phyloP scores from a whole-genome alignment of 306 rosid genomes.

The Prunus davidiana region DNA sequence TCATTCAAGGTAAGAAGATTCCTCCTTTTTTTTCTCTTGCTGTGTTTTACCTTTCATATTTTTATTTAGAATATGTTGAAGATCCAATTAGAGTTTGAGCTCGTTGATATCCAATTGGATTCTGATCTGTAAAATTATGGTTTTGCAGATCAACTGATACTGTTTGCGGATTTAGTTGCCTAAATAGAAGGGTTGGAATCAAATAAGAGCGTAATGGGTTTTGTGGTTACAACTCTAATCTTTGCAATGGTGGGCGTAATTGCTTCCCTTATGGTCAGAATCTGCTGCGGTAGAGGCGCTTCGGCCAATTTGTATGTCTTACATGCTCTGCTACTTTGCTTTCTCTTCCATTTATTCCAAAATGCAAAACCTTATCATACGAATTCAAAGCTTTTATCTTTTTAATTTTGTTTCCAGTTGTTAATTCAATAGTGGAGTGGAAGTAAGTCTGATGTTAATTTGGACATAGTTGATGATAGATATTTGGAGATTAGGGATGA shows the following conservation, averaged over 20 bases:
- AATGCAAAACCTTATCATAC: background rate
- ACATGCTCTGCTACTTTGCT: background rate
- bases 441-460: background rate
- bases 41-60: background rate
- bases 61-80: background rate
- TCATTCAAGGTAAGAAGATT: background rate
- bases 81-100: background rate
- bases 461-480: background rate
- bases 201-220: slow-evolving; percentile 19
- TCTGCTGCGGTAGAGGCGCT: slow-evolving; percentile 30
- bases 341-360: background rate
- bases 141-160: slow-evolving; percentile 14
- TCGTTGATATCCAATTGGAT: background rate
- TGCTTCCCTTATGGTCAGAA: slow-evolving; percentile 38
- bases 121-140: background rate
- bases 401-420: background rate
- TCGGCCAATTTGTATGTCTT: slow-evolving; percentile 30
- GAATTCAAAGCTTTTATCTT: background rate
- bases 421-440: background rate
- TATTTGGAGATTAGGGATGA: background rate
- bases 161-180: background rate
- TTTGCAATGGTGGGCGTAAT: slow-evolving; percentile 32
- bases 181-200: slow-evolving; percentile 7
- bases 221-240: slow-evolving; percentile 29
- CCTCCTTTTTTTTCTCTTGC: background rate